Conservation (phyloP, 352 stramenopile genomes). For the Phytopythium delawarense region DNA sequence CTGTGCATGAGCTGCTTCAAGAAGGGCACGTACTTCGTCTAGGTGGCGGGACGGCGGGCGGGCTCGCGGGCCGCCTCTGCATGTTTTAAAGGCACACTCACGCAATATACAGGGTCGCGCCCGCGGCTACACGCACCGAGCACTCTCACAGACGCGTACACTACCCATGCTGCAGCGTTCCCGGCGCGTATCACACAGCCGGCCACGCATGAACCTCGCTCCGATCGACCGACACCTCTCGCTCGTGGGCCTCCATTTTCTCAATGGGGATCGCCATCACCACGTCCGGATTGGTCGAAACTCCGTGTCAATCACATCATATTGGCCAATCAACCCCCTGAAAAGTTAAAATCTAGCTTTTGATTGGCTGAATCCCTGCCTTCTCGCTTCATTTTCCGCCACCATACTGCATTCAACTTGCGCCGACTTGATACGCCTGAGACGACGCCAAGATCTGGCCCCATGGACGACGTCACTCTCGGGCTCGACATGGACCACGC, state of each 20-base stretch:
- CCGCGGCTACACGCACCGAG: background rate
- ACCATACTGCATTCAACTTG: background rate
- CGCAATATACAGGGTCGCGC: background rate
- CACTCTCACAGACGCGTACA: background rate
- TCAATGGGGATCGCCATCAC: no score
- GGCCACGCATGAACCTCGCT: background rate
- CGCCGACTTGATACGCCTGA: background rate
- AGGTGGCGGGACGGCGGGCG: slow-evolving; percentile 13
- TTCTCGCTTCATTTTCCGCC: background rate
- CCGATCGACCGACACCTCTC: background rate
- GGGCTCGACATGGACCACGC: slow-evolving; percentile 10
- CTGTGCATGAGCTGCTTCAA: slow-evolving; percentile 91
- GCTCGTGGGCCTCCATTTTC: no score
- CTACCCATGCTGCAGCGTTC: background rate
- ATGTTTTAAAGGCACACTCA: background rate
- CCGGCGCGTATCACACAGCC: background rate
- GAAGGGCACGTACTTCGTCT: slow-evolving; percentile 90
- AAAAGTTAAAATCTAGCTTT: no score
- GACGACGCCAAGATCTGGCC: background rate
- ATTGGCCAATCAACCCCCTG: no score
- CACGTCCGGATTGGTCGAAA: no score
- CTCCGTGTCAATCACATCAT: no score
- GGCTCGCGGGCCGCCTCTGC: background rate
- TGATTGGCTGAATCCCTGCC: no score
- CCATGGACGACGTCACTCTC: slow-evolving; percentile 8